Evolutionary conservation across 495 filamentous ascomycete genomes (phyloP), one percentile per base, ranked within the genome.

Genomic region (Achaetomiella virescens): DNA sequence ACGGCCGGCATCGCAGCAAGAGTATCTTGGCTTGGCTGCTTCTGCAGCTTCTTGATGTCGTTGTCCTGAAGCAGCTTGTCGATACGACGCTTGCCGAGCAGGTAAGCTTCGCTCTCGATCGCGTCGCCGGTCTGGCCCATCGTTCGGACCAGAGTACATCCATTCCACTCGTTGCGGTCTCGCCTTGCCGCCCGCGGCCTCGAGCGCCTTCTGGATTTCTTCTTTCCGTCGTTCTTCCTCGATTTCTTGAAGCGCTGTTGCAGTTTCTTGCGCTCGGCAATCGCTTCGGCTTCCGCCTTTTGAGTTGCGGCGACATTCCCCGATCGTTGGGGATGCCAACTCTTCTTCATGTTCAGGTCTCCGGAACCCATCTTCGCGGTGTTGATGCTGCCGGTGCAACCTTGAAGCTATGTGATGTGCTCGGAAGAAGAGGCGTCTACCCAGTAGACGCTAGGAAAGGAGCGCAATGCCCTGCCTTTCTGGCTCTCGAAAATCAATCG

Each of bases 281-380:
- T 82, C n/a, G 93, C 93, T 60, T 88, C 87, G 66, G 93, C 84
- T 66, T 99, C 91, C 54, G 67, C 67, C 21, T 67, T 68, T 18
- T 64, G 55, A n/a, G 66, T 68, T 6, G 68, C 68, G 37, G 68
- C 68, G 46, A 70, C 42, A 54, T 70, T 70, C 61, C 61, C 66
- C 33, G 66, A 67, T 20, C 68, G 64, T 48, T 68, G 66, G 66
- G 63, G 66, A 67, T 98, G 92, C 87, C 91, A 98, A 77, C 88
- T 92, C 79, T 99, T 99, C 75, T 99, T 99, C 62, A 96, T 75
- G 62, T 96, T 95, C 66, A 96, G 75, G 77, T 95, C 90, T 62
- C 88, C 87, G 49, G 67, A 64, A 75, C 87, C 85, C 88, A 92
- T 92, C 52, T 79, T 88, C 74, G 64, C 61, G 64, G 67, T 57